phyloP scores from a whole-genome alignment of 441 rosid genomes.

The Capsella rubella region DNA sequence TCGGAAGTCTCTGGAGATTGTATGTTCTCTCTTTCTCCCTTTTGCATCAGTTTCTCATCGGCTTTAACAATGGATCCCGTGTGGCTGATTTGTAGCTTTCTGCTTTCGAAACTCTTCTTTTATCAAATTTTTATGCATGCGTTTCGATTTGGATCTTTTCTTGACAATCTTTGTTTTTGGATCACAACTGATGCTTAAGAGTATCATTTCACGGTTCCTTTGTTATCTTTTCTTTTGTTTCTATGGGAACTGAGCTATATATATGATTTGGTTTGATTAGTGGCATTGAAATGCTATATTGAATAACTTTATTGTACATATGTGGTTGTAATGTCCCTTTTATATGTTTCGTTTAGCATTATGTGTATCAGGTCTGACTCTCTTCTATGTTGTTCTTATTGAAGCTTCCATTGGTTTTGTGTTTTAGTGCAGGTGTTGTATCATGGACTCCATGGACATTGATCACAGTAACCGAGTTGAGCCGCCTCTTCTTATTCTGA shows the following conservation, averaged over 20 bases:
- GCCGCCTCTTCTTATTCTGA: conserved; percentile 37
- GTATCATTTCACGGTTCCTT: too few relatives aligned
- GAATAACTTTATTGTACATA: not conserved
- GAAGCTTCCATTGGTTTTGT: conserved; percentile 20
- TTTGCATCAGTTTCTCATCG: not conserved
- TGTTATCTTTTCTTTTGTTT: not conserved
- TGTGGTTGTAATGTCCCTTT: not conserved
- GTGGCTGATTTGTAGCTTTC: conserved; percentile 2
- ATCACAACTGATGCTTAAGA: too few relatives aligned
- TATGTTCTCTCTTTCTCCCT: conserved; percentile 1
- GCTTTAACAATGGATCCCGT: not conserved
- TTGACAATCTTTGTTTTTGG: not conserved
- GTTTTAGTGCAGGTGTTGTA: conserved; percentile 30
- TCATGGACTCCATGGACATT: conserved; percentile 52
- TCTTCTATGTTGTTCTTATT: conserved; percentile 2
- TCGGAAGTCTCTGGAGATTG: conserved; percentile 12
- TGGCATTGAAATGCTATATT: not conserved
- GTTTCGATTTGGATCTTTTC: conserved; percentile 2
- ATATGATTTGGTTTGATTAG: not conserved
- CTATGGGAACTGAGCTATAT: conserved; percentile 2
- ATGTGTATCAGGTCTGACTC: not conserved
- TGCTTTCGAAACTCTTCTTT: not conserved
- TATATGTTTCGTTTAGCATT: too few relatives aligned
- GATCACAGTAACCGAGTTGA: conserved; percentile 48
- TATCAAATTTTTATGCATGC: not conserved